Conservation (phyloP, 306 rosid species). For the Rosa persica region DNA sequence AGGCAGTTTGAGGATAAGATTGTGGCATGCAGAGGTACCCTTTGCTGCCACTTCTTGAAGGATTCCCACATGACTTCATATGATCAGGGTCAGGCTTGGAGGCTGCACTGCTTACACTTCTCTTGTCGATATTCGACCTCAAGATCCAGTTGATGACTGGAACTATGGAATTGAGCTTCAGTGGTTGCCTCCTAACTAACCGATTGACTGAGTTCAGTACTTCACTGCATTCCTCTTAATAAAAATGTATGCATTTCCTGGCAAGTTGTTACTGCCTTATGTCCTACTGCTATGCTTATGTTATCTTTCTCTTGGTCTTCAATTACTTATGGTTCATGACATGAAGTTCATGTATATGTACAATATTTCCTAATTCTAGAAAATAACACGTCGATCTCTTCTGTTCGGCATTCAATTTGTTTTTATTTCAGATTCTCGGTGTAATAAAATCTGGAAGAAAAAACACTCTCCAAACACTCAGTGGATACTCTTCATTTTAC, state of each 20-base stretch:
- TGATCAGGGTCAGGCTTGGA: conserved; percentile 57
- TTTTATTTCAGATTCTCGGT: neutral
- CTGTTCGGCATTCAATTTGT: neutral
- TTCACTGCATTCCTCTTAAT: too few relatives aligned
- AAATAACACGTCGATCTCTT: too few relatives aligned
- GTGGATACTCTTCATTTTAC: too few relatives aligned
- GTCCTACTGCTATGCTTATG: too few relatives aligned
- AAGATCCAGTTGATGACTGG: conserved; percentile 59
- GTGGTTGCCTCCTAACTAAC: conserved; percentile 50
- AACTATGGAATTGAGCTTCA: conserved; percentile 83
- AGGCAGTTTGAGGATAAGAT: conserved; percentile 56
- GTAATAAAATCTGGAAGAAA: neutral
- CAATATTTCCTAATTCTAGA: too few relatives aligned
- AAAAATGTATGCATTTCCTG: too few relatives aligned
- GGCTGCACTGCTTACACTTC: conserved; percentile 84
- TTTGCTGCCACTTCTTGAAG: conserved; percentile 76
- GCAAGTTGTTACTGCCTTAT: too few relatives aligned
- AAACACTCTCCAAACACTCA: too few relatives aligned
- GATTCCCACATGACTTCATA: conserved; percentile 79
- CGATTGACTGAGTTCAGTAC: too few relatives aligned
- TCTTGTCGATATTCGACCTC: conserved; percentile 49
- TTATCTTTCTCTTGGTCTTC: too few relatives aligned
- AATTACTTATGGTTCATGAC: too few relatives aligned
- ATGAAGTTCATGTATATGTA: too few relatives aligned
- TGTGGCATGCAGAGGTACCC: conserved; percentile 52